phyloP scores from a whole-genome alignment of 441 rosid species.

The Erodium texanum region DNA sequence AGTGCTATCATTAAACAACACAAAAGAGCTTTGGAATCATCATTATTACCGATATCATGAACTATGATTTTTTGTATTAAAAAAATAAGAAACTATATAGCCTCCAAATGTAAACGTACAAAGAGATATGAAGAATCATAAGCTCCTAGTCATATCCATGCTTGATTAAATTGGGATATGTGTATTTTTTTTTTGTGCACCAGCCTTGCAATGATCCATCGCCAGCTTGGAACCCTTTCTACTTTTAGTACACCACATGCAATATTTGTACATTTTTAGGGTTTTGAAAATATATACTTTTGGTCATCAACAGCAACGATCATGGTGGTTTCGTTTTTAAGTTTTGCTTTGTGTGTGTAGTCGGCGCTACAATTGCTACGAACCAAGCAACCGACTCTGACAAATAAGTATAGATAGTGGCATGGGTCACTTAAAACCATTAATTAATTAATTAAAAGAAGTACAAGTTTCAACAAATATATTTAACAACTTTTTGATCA shows the following conservation, averaged over 20 bases:
- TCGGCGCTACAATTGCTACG: background rate
- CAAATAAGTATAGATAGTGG: background rate
- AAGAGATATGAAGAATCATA: background rate
- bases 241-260: background rate
- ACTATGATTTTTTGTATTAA: background rate
- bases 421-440: background rate
- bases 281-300: background rate
- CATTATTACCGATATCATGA: background rate
- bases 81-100: background rate
- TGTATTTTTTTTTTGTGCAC: background rate
- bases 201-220: background rate
- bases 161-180: background rate
- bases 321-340: background rate
- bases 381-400: background rate
- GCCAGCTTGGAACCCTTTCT: background rate
- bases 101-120: background rate
- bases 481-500: background rate
- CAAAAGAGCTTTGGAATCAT: background rate
- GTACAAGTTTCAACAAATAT: no score
- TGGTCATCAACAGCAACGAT: background rate
- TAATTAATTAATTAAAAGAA: no score
- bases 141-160: constrained; percentile 2
- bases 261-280: background rate
- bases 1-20: background rate
- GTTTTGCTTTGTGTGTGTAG: background rate